Conservation (phyloP, 2,329 filamentous ascomycete species). For the Dothideomycetidae sp. region DNA sequence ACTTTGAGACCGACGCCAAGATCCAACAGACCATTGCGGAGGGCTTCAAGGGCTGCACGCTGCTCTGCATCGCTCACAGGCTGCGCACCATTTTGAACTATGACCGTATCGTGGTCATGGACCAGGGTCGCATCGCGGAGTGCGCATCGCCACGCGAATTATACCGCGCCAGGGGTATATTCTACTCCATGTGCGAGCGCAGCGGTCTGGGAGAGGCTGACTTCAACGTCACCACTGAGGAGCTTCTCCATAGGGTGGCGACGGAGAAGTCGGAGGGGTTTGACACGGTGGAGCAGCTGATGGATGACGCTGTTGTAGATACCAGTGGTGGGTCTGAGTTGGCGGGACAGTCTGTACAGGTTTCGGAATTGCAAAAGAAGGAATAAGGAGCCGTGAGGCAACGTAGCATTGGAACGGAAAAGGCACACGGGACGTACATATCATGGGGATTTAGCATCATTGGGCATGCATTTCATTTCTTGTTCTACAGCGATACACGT, state of each 20-base stretch:
- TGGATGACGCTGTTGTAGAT: too few relatives aligned
- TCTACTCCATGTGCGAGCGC: constrained; percentile 77
- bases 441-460: too few relatives aligned
- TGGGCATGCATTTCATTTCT: too few relatives aligned
- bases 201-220: constrained; percentile 55
- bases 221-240: constrained; percentile 22
- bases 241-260: constrained; percentile 14
- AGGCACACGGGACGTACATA: too few relatives aligned
- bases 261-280: constrained; percentile 18
- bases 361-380: too few relatives aligned
- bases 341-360: too few relatives aligned
- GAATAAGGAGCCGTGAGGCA: too few relatives aligned
- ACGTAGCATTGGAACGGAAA: too few relatives aligned
- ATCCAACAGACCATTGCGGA: constrained; percentile 79
- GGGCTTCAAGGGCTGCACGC: constrained; percentile 72
- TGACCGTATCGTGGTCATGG: constrained; percentile 95
- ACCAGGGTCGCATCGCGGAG: constrained; percentile 74
- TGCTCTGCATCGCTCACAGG: constrained; percentile 85
- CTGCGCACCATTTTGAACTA: constrained; percentile 80
- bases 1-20: constrained; percentile 94
- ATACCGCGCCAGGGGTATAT: constrained; percentile 64
- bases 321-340: too few relatives aligned
- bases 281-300: constrained; percentile 1
- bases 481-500: too few relatives aligned
- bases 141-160: constrained; percentile 61